Base-by-base conservation (phyloP, 306 rosid species). In the Inga laurina region DNA sequence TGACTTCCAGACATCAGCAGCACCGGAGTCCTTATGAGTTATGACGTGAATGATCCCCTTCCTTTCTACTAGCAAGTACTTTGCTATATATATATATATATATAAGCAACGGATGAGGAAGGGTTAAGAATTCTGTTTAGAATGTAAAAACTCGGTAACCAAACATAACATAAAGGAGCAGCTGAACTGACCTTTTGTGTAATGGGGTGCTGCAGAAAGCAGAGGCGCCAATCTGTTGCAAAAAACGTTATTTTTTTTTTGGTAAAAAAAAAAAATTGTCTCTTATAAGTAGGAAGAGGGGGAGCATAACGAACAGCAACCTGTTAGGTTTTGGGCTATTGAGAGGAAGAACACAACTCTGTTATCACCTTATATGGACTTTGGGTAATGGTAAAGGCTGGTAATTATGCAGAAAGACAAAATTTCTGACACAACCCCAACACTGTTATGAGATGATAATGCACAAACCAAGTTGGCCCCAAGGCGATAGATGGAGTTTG, bases 11-110 rank as follows among this genome's bases (percentile, higher is more conserved):
- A 90, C 82, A 85, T 96, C 94, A 0, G 87, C 74, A 24, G 97
- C 82, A 52, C 86, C 84, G n/a, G 99, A 92, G 81, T 96, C 94
- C 85, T 94, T 96, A 81, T 92, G 99, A 80, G 85, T 85, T 79
- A 92, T 88, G 78, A 88, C 85, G 61, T 85, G 79, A 77, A 96
- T 59, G 74, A 32, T 65, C 84, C 92, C 98, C 81, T 84, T 89
- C 87, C 85, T 87, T 86, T 92, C 94, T 87, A 96, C 89, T n/a
- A 96, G 93, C 77, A 96, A 82, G 88, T 96, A 94, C 93, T 90
- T 96, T 37, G 84, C 99, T 96, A 85, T 24, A 78, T 22, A 86
- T 95, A 84, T 22, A 77, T 22, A 27, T 27, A 86, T 5, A 73
- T 18, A 73, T 18, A 75, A 75, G 65, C 82, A 76, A 37, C 18